These are phyloP conservation scores for Tetrahymena elliotti DNA, from an alignment of 73 alveolate genomes.

Conservation along the genomic window DNA sequence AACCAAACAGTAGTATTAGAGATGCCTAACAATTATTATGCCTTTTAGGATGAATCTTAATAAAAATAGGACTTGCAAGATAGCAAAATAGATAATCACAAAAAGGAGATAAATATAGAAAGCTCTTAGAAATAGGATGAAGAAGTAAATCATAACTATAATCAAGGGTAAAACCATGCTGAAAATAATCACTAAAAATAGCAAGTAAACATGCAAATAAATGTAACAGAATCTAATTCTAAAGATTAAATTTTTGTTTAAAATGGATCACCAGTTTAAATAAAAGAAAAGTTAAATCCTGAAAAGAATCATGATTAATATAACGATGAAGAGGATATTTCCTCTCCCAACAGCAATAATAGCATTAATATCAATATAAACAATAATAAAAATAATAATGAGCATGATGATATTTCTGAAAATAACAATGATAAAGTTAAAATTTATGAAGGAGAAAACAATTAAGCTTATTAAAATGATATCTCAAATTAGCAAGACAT, in stretches of 20 bases:
- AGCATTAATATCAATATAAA: neutral
- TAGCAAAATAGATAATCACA: neutral
- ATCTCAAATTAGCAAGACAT: neutral
- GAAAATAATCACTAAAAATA: neutral
- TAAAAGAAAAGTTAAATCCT: no score
- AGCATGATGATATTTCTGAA: neutral
- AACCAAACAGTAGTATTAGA: neutral
- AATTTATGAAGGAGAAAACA: neutral
- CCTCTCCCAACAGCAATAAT: neutral
- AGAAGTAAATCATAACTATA: no score
- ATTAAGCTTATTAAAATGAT: neutral
- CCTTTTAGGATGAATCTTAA: neutral
- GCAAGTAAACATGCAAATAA: no score
- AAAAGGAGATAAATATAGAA: neutral
- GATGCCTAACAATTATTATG: neutral
- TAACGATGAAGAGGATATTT: neutral
- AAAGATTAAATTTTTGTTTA: neutral
- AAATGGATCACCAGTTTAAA: neutral
- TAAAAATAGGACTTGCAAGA: neutral
- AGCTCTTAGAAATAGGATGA: no score
- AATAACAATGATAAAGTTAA: neutral
- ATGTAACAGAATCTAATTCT: neutral
- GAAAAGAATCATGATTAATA: no score
- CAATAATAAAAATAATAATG: neutral
- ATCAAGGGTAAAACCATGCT: no score